Base-by-base conservation (phyloP, 352 stramenopile genomes). In the Phytophthora litchii region DNA sequence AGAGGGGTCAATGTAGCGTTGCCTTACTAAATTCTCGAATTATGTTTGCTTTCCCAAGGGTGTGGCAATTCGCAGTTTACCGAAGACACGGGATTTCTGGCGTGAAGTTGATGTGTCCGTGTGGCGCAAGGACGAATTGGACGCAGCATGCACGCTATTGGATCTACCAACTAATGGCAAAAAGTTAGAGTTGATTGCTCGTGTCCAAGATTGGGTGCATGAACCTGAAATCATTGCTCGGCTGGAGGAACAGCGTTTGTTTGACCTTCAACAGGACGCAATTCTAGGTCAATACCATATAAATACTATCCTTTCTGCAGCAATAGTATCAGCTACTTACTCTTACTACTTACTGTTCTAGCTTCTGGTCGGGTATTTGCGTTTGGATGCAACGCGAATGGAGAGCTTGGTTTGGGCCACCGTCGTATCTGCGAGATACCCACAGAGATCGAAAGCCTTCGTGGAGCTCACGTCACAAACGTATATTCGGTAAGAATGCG, bases 161-260 rank as follows among this genome's bases (percentile, higher is more conserved):
- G 80, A 88, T 55, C 64, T 92, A 32, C 66, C 67, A 5, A 44
- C 37, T 7, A 44, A 46, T 5, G 79, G 77, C 8, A 89, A 86
- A 52, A 92, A 91, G 43, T 46, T 70, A 4, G 79, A 89, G 51
- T 48, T 92, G 14, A 51, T 91, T 17, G 78, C 80, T 43, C 68
- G 79, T 7, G 74, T 92, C 17, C 79, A 91, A 56, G 83, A 89
- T 56, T 92, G 83, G 83, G 62, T 92, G 41, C 55, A 88, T 47
- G 77, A 77, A 40, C 76, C 83, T 3, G 73, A 77, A 55, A 76
- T 88, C 50, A 19, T 58, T 4, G 73, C 73, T 4, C 54, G 51
- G 29, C 60, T 67, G 8, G 67, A 78, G 42, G 50, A 72, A 29
- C 66, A 77, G 29, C 57, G 76, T 29, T 55, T 55, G 25, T 61